phyloP scores from a whole-genome alignment of 352 stramenopile genomes.

The Albugo laibachii region DNA sequence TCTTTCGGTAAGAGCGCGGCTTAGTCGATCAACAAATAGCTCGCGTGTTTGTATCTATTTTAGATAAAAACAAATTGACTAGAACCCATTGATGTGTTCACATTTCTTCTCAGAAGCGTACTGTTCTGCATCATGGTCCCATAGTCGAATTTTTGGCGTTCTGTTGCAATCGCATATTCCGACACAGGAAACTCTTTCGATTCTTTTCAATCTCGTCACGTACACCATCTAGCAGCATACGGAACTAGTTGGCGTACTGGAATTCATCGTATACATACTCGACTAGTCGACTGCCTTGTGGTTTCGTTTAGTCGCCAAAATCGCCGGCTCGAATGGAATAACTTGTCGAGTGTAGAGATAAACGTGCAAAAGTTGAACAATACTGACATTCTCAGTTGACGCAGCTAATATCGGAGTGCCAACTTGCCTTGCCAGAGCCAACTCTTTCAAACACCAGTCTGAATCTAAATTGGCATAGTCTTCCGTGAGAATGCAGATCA shows the following conservation, averaged over 20 bases:
- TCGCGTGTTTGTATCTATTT: conserved; percentile 44
- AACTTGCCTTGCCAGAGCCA: conserved; percentile 65
- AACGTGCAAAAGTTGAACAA: conserved; percentile 57
- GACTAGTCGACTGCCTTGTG: conserved; percentile 34
- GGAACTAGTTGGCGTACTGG: conserved; percentile 55
- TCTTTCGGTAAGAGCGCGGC: conserved; percentile 24
- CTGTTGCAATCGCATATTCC: conserved; percentile 14
- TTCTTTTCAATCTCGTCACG: conserved; percentile 71
- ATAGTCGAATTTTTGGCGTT: conserved; percentile 13
- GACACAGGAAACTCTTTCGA: conserved; percentile 20
- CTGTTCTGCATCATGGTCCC: neutral
- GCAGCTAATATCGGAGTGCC: conserved; percentile 56
- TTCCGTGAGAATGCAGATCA: conserved; percentile 60
- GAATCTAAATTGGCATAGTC: conserved; percentile 61
- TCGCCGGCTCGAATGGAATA: conserved; percentile 52
- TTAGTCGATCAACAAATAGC: conserved; percentile 53
- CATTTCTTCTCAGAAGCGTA: neutral
- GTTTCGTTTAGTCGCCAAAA: conserved; percentile 30
- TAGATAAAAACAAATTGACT: conserved; percentile 58
- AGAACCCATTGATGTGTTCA: conserved; percentile 8
- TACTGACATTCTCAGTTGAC: conserved; percentile 38
- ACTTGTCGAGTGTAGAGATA: conserved; percentile 70
- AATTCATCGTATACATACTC: conserved; percentile 60
- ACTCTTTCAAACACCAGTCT: conserved; percentile 71
- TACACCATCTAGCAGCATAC: conserved; percentile 53